Conservation (phyloP, 2,329 filamentous ascomycete species). For the Scedosporium minutisporum region DNA sequence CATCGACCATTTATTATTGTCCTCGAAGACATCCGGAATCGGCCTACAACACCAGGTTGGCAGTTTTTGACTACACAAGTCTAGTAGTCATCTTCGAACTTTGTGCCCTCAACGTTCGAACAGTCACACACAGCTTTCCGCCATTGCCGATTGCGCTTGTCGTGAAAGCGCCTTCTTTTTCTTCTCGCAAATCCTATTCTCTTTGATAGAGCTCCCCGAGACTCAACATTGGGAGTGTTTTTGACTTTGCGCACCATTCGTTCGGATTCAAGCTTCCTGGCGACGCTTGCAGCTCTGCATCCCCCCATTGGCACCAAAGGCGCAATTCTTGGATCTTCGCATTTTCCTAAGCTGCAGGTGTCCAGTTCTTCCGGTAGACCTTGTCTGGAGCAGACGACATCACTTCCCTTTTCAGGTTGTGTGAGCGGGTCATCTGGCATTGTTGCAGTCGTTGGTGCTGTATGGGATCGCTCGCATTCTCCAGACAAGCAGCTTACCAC, state of each 20-base stretch:
- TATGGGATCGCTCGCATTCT: neutral
- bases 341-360: neutral
- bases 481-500: neutral
- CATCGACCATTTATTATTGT: no score
- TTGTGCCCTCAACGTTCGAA: neutral
- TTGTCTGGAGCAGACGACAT: neutral
- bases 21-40: neutral
- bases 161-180: neutral
- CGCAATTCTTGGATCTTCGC: neutral
- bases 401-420: neutral
- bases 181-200: neutral
- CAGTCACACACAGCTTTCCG: neutral
- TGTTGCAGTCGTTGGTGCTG: slow-evolving; percentile 2
- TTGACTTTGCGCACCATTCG: neutral
- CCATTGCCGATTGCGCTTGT: neutral
- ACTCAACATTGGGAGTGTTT: neutral
- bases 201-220: neutral
- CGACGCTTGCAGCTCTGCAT: neutral
- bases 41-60: neutral
- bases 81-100: neutral
- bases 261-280: neutral
- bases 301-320: neutral
- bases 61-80: no score
- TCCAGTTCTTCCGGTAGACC: neutral
- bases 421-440: neutral